phyloP scores from a whole-genome alignment of 345 rosid species.

The Cardiospermum halicacabum region DNA sequence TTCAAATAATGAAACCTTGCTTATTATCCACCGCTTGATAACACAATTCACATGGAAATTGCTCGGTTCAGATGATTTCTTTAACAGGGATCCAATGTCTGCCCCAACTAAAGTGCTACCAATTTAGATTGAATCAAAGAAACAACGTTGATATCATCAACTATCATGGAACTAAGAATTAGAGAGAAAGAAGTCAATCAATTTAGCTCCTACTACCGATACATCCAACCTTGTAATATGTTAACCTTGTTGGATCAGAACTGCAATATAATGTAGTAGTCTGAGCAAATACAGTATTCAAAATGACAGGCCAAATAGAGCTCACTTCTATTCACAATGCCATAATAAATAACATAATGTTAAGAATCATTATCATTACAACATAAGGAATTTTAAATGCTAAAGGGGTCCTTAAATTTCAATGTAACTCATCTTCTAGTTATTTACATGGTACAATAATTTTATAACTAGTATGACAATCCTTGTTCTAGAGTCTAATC shows the following conservation, averaged over 20 bases:
- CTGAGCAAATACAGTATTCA: neutral
- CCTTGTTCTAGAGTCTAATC: conserved; percentile 6
- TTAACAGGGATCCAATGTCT: too few relatives aligned
- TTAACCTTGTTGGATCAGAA: neutral
- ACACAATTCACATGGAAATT: too few relatives aligned
- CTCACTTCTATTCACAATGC: neutral
- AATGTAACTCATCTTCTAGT: neutral
- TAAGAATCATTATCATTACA: neutral
- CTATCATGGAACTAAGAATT: neutral
- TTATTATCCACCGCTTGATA: too few relatives aligned
- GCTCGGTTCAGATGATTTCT: too few relatives aligned
- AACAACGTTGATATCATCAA: neutral
- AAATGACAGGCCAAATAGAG: neutral
- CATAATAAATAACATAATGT: too few relatives aligned
- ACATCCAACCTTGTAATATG: neutral
- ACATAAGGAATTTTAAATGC: neutral
- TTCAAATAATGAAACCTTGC: too few relatives aligned
- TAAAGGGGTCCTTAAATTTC: neutral
- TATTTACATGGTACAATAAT: conserved; percentile 3
- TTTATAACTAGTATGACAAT: neutral
- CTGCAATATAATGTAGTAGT: neutral
- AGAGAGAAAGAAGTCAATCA: neutral
- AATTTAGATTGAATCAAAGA: too few relatives aligned
- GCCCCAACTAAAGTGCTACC: too few relatives aligned
- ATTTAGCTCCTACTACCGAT: neutral